Conservation (phyloP, 75 land plant species). For the Selaginella tamariscina region DNA sequence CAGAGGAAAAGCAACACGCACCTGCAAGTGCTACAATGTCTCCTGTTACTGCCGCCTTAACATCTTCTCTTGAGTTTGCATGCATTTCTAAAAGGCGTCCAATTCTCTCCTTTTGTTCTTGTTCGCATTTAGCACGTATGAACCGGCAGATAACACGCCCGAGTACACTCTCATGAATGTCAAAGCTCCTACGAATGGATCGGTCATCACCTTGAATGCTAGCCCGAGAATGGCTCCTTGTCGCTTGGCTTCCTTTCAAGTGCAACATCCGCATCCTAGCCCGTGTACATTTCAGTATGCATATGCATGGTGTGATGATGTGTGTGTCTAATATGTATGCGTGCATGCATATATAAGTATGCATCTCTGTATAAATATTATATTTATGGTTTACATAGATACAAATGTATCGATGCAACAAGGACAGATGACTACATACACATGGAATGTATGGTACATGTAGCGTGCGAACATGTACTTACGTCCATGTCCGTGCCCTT, state of each 20-base stretch:
- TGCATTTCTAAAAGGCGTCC: constrained; percentile 95
- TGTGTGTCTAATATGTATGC: too few relatives aligned
- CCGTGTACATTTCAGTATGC: too few relatives aligned
- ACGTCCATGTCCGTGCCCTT: constrained; percentile 73
- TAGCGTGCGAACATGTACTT: too few relatives aligned
- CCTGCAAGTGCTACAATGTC: constrained; percentile 92
- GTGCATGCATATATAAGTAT: too few relatives aligned
- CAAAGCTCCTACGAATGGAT: constrained; percentile 85
- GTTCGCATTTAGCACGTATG: constrained; percentile 91
- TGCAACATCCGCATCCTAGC: constrained; percentile 49
- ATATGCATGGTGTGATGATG: too few relatives aligned
- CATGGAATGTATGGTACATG: too few relatives aligned
- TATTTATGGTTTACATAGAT: too few relatives aligned
- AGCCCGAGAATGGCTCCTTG: constrained; percentile 79
- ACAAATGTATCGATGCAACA: too few relatives aligned
- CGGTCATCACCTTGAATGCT: constrained; percentile 94
- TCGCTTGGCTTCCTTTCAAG: constrained; percentile 68
- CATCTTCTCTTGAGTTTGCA: constrained; percentile 88
- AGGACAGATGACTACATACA: too few relatives aligned
- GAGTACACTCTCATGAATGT: constrained; percentile 84
- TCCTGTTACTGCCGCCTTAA: constrained; percentile 65
- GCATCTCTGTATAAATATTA: too few relatives aligned
- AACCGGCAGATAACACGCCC: constrained; percentile 67
- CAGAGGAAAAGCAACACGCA: too few relatives aligned
- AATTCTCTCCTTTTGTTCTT: constrained; percentile 90